Base-by-base conservation (phyloP, 2,329 filamentous ascomycete genomes). In the Helotiales sp. region DNA sequence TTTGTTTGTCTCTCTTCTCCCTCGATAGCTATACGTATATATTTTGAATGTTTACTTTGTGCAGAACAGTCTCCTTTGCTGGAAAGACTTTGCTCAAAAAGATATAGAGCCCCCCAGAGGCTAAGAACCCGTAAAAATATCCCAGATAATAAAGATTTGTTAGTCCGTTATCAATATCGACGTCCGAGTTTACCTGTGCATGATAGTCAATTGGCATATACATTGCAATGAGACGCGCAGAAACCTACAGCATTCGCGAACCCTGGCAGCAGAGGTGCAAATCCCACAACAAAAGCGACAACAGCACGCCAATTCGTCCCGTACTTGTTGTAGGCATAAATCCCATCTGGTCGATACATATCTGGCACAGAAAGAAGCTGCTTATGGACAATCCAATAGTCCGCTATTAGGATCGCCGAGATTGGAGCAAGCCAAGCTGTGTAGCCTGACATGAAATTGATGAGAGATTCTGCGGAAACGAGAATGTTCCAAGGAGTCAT, bases 371-470 rank as follows among this genome's bases (percentile, higher is more conserved):
- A 78, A 79, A n/a, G 75, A 69, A 17, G 71, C 70, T n/a, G 70
- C 58, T 34, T 52, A 22, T 71, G 70, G 2, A 74, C 52, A 42
- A 73, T 33, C 55, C 59, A 76, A 62, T 80, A 81, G 46, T 79
- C 75, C 22, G 72, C 72, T 8, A 78, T 66, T 61, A 77, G 71
- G 10, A 79, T 71, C 2, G 76, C 77, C 5, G 74, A 73, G 63
- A 77, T 74, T 0, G 78, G 78, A 0, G 73, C 75, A 5, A 80
- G 69, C 63, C 81, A 80, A 17, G 80, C 74, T 1, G 69, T 64
- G 61, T 61, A 68, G 8, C 65, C 62, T 12, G 61, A 65, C 15
- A 69, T 60, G 30, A 69, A 67, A 1, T 67, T 66, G 46, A 69
- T 62, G 67, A 80, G 78, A 76, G 22, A 73, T 73, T 0, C 34